These are phyloP conservation scores for Leishmania tropica DNA, from an alignment of 208 protist genomes.

Conservation along the genomic window DNA sequence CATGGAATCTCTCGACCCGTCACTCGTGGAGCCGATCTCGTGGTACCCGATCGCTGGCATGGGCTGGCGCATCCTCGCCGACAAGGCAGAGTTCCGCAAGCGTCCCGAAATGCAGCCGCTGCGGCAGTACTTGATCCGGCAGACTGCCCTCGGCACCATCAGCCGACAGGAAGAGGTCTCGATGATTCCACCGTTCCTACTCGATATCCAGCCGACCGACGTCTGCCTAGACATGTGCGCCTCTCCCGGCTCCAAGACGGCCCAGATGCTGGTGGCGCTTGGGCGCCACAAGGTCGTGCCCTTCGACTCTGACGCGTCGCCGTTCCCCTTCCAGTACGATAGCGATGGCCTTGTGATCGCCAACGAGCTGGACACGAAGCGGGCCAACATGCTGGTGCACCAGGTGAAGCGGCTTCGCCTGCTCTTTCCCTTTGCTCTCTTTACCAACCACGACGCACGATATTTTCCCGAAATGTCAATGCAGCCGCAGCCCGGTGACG, in stretches of 20 bases:
- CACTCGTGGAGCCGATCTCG: constrained; percentile 75
- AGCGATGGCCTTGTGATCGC: constrained; percentile 82
- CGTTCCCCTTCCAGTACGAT: constrained; percentile 81
- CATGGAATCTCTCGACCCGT: constrained; percentile 48
- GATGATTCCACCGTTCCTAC: constrained; percentile 85
- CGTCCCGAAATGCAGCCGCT: constrained; percentile 60
- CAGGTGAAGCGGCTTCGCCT: constrained; percentile 84
- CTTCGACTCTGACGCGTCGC: constrained; percentile 53
- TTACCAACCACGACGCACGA: constrained; percentile 91
- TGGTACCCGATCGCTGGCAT: constrained; percentile 83
- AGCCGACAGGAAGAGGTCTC: constrained; percentile 84
- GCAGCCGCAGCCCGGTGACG: background rate
- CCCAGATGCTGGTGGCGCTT: constrained; percentile 85
- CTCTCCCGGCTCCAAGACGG: constrained; percentile 91
- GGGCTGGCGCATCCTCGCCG: constrained; percentile 81
- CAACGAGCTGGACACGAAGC: constrained; percentile 87
- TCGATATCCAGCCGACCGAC: constrained; percentile 81
- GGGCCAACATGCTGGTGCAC: constrained; percentile 88
- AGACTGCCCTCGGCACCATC: constrained; percentile 85
- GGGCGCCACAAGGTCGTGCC: constrained; percentile 71
- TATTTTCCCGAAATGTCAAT: constrained; percentile 77
- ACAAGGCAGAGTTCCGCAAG: constrained; percentile 85
- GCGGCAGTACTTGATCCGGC: constrained; percentile 80
- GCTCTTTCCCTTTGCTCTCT: constrained; percentile 88
- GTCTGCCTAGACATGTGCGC: constrained; percentile 92